Conservation (phyloP, 2,329 filamentous ascomycete genomes). For the Aspergillus sojae region DNA sequence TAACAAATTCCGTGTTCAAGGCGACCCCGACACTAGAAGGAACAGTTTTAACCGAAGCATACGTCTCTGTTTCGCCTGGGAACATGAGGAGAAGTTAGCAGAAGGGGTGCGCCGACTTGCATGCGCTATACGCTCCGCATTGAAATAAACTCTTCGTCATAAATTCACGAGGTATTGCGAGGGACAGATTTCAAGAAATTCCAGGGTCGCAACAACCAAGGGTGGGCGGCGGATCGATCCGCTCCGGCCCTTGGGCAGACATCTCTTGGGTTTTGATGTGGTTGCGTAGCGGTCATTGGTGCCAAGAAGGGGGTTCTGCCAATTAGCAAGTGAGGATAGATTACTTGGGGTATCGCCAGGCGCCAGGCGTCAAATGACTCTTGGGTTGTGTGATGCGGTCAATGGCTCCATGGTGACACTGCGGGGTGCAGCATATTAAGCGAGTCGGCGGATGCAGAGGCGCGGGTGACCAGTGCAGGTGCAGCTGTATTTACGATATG, state of each 20-base stretch:
- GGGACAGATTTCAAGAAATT: neutral
- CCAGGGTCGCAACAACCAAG: neutral
- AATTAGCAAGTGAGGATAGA: neutral
- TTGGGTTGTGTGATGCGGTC: neutral
- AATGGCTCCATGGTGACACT: neutral
- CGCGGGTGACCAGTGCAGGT: constrained; percentile 1
- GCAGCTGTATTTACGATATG: neutral
- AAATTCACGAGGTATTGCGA: neutral
- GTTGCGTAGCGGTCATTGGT: neutral
- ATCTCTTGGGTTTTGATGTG: neutral
- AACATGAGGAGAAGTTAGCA: constrained; percentile 64
- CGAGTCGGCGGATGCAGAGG: neutral
- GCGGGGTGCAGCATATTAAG: neutral
- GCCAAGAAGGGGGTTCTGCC: neutral
- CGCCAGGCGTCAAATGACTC: neutral
- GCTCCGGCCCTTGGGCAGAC: constrained; percentile 1
- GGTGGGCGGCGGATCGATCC: constrained; percentile 5
- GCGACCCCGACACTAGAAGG: constrained; percentile 53
- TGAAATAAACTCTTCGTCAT: neutral
- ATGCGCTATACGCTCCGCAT: constrained; percentile 19
- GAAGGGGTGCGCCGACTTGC: constrained; percentile 70
- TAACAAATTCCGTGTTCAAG: constrained; percentile 68
- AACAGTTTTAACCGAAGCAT: constrained; percentile 62
- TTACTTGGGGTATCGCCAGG: neutral
- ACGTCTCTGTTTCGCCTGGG: constrained; percentile 73